Percentiles rank a stretch among this genome's conserved stretches.
These are phyloP conservation scores for Coniochaeta sp. DNA, from an alignment of 2,329 filamentous ascomycete species.

Conservation along the genomic window DNA sequence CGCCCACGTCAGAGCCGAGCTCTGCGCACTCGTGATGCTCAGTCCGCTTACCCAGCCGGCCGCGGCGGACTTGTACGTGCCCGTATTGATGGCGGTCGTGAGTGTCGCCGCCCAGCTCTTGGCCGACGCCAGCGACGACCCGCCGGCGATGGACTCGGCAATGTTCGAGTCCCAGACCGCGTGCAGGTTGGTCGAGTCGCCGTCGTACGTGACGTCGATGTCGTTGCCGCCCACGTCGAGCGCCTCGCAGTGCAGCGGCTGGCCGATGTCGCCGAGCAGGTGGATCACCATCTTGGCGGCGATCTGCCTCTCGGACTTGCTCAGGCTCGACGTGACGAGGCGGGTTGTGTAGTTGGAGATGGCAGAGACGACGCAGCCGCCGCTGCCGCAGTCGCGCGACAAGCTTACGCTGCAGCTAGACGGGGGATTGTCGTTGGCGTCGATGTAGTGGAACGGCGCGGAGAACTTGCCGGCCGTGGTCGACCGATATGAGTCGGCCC, in stretches of 20 bases:
- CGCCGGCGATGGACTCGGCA: constrained; percentile 35
- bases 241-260: constrained; percentile 46
- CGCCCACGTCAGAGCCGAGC: constrained; percentile 30
- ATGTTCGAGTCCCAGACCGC: constrained; percentile 54
- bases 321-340: constrained; percentile 17
- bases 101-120: constrained; percentile 30
- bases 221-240: constrained; percentile 47
- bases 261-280: constrained; percentile 49
- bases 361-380: constrained; percentile 38
- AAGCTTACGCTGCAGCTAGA: constrained; percentile 33
- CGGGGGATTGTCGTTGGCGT: constrained; percentile 43
- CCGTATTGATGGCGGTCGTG: constrained; percentile 27
- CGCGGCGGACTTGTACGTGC: constrained; percentile 25
- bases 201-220: constrained; percentile 46
- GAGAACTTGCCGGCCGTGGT: constrained; percentile 38
- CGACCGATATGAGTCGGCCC: constrained; percentile 41
- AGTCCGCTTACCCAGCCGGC: constrained; percentile 27
- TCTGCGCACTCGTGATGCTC: constrained; percentile 21
- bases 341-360: constrained; percentile 28
- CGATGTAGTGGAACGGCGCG: constrained; percentile 42
- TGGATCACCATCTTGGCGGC: constrained; percentile 34
- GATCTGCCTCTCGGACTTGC: constrained; percentile 19
- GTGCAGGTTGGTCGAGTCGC: constrained; percentile 49
- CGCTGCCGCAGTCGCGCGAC: constrained; percentile 33
- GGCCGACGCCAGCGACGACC: constrained; percentile 24